phyloP scores from a whole-genome alignment of 2,329 filamentous ascomycete species.

The Trichoderma sp. region DNA sequence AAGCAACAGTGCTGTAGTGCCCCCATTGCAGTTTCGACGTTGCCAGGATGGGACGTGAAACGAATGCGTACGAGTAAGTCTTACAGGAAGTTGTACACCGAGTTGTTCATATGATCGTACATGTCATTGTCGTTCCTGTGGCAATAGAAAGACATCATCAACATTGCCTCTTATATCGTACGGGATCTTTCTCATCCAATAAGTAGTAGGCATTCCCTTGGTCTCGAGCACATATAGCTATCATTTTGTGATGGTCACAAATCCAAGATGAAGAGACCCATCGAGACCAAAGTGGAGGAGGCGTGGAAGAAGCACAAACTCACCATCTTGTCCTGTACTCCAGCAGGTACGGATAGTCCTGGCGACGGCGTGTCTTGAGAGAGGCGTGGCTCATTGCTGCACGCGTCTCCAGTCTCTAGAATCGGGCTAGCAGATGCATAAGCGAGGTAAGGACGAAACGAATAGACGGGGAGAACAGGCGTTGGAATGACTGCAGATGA shows the following conservation, averaged over 20 bases:
- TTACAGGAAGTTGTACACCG: slow-evolving; percentile 77
- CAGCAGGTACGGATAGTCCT: slow-evolving; percentile 75
- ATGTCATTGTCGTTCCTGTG: slow-evolving; percentile 88
- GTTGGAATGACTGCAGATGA: neutral
- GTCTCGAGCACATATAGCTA: neutral
- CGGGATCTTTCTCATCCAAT: neutral
- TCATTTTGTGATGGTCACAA: neutral
- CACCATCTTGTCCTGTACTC: slow-evolving; percentile 89
- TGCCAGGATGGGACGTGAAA: neutral
- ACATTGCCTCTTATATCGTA: neutral
- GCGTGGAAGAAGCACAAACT: slow-evolving; percentile 29
- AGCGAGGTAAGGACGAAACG: neutral
- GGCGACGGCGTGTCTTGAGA: slow-evolving; percentile 64
- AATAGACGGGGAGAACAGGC: neutral
- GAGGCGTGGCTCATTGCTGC: slow-evolving; percentile 29
- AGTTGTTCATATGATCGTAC: slow-evolving; percentile 93
- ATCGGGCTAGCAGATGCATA: neutral
- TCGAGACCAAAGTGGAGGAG: slow-evolving; percentile 1
- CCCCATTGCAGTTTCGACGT: neutral
- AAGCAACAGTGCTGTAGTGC: neutral
- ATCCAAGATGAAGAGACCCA: neutral
- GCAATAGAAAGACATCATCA: slow-evolving; percentile 23
- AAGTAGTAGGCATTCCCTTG: neutral
- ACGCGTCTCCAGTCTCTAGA: slow-evolving; percentile 11
- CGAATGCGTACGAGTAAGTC: slow-evolving; percentile 30